A percentile compares a stretch with the other conserved stretches of the same genome.
Evolutionary conservation across 1,284 basidiomycete genomes (phyloP).

Genomic region (Sporisorium scitamineum): DNA sequence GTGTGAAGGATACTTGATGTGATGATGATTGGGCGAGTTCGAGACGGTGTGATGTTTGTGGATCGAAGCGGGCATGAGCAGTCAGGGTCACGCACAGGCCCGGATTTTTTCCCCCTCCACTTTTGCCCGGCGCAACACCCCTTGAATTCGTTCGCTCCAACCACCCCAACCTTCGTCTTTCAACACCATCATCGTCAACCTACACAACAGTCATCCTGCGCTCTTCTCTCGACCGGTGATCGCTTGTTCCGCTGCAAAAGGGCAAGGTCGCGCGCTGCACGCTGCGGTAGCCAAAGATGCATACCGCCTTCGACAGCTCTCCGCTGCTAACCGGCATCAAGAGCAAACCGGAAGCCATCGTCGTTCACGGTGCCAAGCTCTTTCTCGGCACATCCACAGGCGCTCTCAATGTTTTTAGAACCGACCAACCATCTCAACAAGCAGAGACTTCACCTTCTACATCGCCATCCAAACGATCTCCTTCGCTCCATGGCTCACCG

Average conservation of each 20-base stretch:
- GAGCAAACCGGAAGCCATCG: constrained; percentile 44
- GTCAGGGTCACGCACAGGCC: background rate
- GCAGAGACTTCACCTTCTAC: constrained; percentile 6
- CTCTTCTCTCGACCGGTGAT: background rate
- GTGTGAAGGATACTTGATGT: background rate
- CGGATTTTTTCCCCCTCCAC: background rate
- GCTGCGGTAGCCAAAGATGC: constrained; percentile 24
- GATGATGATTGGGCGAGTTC: background rate
- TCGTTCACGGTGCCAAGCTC: constrained; percentile 54
- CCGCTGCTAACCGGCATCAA: constrained; percentile 48
- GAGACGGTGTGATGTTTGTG: too few species aligned
- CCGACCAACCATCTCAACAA: constrained; percentile 12
- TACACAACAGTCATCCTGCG: background rate
- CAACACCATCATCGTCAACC: background rate
- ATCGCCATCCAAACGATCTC: constrained; percentile 10
- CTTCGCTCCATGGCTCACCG: constrained; percentile 17
- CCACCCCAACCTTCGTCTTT: background rate
- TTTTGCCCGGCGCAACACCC: background rate
- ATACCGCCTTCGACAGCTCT: constrained; percentile 51
- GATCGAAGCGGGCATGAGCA: too few species aligned
- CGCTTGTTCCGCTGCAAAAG: background rate
- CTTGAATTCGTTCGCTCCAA: background rate
- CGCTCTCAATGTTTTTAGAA: constrained; percentile 38
- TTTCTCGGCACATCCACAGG: constrained; percentile 58
- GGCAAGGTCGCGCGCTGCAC: background rate